Evolutionary conservation across 495 filamentous ascomycete species (phyloP).

Genomic region (Penicillium psychrofluorescens): DNA sequence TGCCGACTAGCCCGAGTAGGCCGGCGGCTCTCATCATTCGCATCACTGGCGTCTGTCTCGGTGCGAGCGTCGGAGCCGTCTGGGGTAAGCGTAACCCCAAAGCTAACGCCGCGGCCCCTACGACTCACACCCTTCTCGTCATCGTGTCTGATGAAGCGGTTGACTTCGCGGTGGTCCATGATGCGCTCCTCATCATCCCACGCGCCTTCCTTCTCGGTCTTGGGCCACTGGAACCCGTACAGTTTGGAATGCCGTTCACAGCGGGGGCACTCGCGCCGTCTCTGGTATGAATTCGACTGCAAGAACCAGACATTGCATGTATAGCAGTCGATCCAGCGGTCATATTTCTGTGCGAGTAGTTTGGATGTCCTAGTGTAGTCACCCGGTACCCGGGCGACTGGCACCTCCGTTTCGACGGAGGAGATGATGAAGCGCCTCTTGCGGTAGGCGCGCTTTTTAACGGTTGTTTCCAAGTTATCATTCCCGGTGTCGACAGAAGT

Average conservation of each 20-base stretch:
- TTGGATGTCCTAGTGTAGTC: constrained; percentile 71
- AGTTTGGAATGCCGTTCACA: constrained; percentile 95
- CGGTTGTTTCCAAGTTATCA: constrained; percentile 10
- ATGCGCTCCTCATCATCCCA: constrained; percentile 72
- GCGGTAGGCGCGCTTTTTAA: constrained; percentile 11
- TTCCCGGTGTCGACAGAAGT: background rate
- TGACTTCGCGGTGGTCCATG: constrained; percentile 63
- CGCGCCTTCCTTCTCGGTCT: constrained; percentile 64
- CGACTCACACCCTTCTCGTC: constrained; percentile 55
- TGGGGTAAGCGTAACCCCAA: constrained; percentile 29
- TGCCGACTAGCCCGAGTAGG: constrained; percentile 30
- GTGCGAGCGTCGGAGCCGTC: constrained; percentile 33
- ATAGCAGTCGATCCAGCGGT: constrained; percentile 80
- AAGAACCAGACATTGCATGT: constrained; percentile 77
- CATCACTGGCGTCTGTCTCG: constrained; percentile 32
- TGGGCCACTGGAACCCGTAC: constrained; percentile 92
- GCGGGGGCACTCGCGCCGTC: constrained; percentile 74
- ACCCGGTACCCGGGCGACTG: constrained; percentile 51
- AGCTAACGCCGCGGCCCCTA: constrained; percentile 35
- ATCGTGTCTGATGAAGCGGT: constrained; percentile 59
- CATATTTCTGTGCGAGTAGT: constrained; percentile 64
- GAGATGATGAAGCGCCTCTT: constrained; percentile 25
- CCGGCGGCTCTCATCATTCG: constrained; percentile 18
- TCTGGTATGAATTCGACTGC: constrained; percentile 78
- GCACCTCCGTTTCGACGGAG: constrained; percentile 36